Evolutionary conservation across 106 monocot species (phyloP), one percentile per base, ranked within the genome.

Genomic region (Iris macrosiphon): DNA sequence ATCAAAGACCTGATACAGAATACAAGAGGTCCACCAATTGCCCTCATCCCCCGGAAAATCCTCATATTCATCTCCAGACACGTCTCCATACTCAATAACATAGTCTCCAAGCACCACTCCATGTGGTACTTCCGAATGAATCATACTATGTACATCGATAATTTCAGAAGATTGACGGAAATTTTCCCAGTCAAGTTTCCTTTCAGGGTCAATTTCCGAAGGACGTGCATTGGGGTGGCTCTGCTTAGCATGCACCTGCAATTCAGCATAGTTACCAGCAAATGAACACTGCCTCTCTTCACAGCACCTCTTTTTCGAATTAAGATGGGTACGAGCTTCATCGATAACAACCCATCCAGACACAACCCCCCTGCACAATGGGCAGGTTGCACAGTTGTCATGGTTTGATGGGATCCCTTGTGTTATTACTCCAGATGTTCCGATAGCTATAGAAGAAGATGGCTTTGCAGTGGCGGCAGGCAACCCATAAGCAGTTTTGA

Each of bases 81-180:
- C 37, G 16, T 57, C 49, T 23, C 57, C 64, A 50, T 72, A 72
- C 18, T 72, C 72, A 8, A 72, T 64, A 0, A 72, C 72, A 64
- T 72, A 72, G 43, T 72, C 72, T 31, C 72, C 72, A 31, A 72
- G 51, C 15, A 72, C 72, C 19, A 72, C n/a, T n/a, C n/a, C n/a
- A n/a, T n/a, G n/a, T n/a, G n/a, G n/a, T n/a, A n/a, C n/a, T n/a
- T n/a, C n/a, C 41, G 72, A 47, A 30, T 72, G 57, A 38, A 72
- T 72, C 20, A 64, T 57, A 40, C 64, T 72, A 16, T 64, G 55
- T n/a, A 72, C 64, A 64, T 72, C 72, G 40, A 72, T 64, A 6
- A 72, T 57, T 25, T 72, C 72, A 12, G 72, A 64, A 13, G 72
- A 72, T 41, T 58, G 57, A 31, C 64, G 64, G 40, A 72, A 64